Conservation (phyloP, 305 asterid species). For the Solanum chacoense region DNA sequence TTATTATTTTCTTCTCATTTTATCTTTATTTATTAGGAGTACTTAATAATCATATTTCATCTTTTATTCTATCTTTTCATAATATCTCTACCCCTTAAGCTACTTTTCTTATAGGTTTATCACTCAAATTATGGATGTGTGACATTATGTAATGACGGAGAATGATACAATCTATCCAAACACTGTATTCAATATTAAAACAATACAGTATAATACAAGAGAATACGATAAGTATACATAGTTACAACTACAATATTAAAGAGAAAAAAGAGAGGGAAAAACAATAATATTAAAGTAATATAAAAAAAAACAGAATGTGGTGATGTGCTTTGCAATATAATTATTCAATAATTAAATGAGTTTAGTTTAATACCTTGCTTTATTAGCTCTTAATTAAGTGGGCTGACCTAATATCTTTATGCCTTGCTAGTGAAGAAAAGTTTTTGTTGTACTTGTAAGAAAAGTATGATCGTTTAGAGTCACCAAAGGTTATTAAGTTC, state of each 20-base stretch:
- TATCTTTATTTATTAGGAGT: not conserved
- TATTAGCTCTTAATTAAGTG: slow-evolving; percentile 27
- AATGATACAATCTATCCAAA: not conserved
- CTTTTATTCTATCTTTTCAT: not conserved
- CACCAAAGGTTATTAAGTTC: slow-evolving; percentile 36
- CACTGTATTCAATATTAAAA: too few relatives aligned
- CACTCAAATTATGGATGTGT: not conserved
- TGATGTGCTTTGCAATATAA: not conserved
- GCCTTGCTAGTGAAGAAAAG: slow-evolving; percentile 25
- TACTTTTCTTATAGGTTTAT: not conserved
- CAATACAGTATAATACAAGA: too few relatives aligned
- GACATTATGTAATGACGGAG: too few relatives aligned
- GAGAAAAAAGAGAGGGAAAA: not conserved
- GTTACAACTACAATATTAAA: not conserved
- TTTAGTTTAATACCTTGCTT: slow-evolving; percentile 14
- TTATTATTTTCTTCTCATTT: too few relatives aligned
- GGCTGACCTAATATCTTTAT: slow-evolving; percentile 43
- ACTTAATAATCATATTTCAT: too few relatives aligned
- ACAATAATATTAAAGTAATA: not conserved
- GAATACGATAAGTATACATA: not conserved
- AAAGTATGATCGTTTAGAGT: slow-evolving; percentile 33
- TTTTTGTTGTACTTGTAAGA: slow-evolving; percentile 12
- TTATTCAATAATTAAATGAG: not conserved
- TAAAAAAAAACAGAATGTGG: not conserved
- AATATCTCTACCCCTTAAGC: not conserved